Conservation (phyloP, 2,329 filamentous ascomycete species). For the Zymoseptoria crescenta region DNA sequence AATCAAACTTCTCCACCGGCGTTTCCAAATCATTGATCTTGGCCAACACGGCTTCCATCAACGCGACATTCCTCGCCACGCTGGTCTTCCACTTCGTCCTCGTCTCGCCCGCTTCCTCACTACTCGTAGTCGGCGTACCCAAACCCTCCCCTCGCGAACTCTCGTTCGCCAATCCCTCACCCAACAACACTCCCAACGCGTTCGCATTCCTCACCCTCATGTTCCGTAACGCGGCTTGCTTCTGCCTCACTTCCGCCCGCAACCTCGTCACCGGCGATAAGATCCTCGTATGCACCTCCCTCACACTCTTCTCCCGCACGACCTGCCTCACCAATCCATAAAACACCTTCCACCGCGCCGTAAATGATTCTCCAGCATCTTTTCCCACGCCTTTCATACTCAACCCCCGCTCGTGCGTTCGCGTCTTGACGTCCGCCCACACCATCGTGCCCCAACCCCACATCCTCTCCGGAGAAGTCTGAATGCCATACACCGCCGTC, state of each 20-base stretch:
- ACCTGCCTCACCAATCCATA: slow-evolving; percentile 73
- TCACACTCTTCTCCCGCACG: slow-evolving; percentile 63
- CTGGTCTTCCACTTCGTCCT: slow-evolving; percentile 61
- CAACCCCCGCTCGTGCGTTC: slow-evolving; percentile 22
- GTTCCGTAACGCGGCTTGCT: slow-evolving; percentile 62
- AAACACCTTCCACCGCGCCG: slow-evolving; percentile 45
- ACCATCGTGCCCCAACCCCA: slow-evolving; percentile 66
- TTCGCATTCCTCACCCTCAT: slow-evolving; percentile 76
- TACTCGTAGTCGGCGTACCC: slow-evolving; percentile 19
- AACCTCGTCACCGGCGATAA: slow-evolving; percentile 71
- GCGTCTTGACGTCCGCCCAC: slow-evolving; percentile 52
- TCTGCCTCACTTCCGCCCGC: slow-evolving; percentile 65
- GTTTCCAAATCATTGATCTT: slow-evolving; percentile 59
- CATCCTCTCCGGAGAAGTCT: slow-evolving; percentile 71
- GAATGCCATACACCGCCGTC: slow-evolving; percentile 74
- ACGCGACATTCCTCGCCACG: slow-evolving; percentile 68
- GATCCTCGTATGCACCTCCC: slow-evolving; percentile 62
- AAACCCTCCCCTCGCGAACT: slow-evolving; percentile 30
- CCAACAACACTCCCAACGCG: slow-evolving; percentile 77
- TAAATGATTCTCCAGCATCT: slow-evolving; percentile 26
- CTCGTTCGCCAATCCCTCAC: slow-evolving; percentile 65
- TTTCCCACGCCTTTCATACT: slow-evolving; percentile 19
- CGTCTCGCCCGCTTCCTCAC: slow-evolving; percentile 11
- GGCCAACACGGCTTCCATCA: slow-evolving; percentile 78
- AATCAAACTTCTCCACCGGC: slow-evolving; percentile 47